Base-by-base conservation (phyloP, 495 filamentous ascomycete species). In the Lasiosphaeriaceae sp. region DNA sequence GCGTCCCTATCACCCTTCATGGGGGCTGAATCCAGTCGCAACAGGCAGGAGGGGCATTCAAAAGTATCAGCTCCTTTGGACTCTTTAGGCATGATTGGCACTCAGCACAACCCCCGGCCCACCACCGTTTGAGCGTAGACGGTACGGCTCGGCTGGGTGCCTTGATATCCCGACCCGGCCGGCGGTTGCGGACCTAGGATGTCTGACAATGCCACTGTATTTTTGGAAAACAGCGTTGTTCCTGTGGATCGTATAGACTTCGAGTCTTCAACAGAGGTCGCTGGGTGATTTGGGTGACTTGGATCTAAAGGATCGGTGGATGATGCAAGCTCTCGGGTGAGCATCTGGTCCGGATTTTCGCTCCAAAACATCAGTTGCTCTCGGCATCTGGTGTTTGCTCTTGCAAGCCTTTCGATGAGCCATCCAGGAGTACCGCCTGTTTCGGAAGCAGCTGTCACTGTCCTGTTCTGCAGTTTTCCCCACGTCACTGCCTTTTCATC, bases 291-390 rank as follows among this genome's bases (percentile, higher is more conserved):
- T n/a, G n/a, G n/a, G n/a, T 35, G 31, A 35, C 31, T 35, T 6
- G 31, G 7, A 35, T 6, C 7, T 7, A 35, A 35, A 2, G 37
- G 37, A 4, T 7, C 4, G 4, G 37, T 17, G 11, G 37, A 3
- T 3, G 37, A 14, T n/a, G 39, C 1, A 14, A 12, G 39, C n/a
- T 1, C 39, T n/a, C n/a, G n/a, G 0, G 39, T 43, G n/a, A 43
- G 2, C 0, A 0, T 12, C 39, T 43, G 39, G 2, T 43, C 39
- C 0, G 39, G 39, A 43, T 43, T 6, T 1, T n/a, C 39, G 16
- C 3, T 7, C 55, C 55, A 57, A 35, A 51, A 52, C 7, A 44
- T 45, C 11, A 57, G 22, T 22, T 51, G 47, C 31, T 51, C 55
- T 14, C 55, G 23, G 11, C 55, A 34, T 46, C 20, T 51, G 9